Conservation (phyloP, 176 grass and related monocot species). For the maize (Zea mays) region Zm-B73-REFERENCE-NAM-5.0 NC_050096.1:186494001-186494500, state of each 20-base stretch:
- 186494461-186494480: constrained; percentile 33
- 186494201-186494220: constrained; percentile 28
- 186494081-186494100: constrained; percentile 69
- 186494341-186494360: constrained; percentile 31
- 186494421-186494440: constrained; percentile 29
- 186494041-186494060: constrained; percentile 73
- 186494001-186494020: constrained; percentile 84
- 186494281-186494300: constrained; percentile 35
- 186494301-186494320: constrained; percentile 34
- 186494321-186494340: constrained; percentile 37
- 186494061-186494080: constrained; percentile 66
- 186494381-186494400: constrained; percentile 28
- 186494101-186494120: constrained; percentile 53
- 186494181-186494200: constrained; percentile 35
- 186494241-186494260: constrained; percentile 38
- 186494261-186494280: constrained; percentile 34
- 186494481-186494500: constrained; percentile 38
- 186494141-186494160: constrained; percentile 32
- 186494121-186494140: constrained; percentile 38
- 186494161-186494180: constrained; percentile 39
- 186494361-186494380: constrained; percentile 19
- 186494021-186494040: constrained; percentile 69
- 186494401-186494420: constrained; percentile 27
- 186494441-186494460: constrained; percentile 36
- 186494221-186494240: constrained; percentile 22